Evolutionary conservation across 768 basidiomycete species (phyloP).

Genomic region (Filobasidium wieringae): DNA sequence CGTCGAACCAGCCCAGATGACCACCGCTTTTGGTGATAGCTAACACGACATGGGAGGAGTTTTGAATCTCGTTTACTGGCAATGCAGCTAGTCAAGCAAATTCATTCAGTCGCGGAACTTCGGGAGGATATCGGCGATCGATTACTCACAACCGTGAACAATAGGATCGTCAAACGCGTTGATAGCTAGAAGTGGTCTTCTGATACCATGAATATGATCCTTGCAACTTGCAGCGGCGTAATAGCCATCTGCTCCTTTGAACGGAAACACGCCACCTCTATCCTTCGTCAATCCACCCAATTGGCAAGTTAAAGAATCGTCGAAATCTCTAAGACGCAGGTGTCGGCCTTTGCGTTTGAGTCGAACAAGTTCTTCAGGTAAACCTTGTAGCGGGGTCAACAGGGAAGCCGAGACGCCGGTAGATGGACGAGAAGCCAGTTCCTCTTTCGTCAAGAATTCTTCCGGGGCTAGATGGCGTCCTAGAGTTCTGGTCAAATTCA

Average conservation of each 20-base stretch:
- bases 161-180: constrained; percentile 40
- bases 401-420: background rate
- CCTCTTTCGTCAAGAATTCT: background rate
- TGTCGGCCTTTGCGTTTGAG: constrained; percentile 5
- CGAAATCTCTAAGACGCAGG: constrained; percentile 25
- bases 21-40: constrained; percentile 36
- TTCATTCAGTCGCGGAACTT: background rate
- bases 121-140: background rate
- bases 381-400: background rate
- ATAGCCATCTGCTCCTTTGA: constrained; percentile 32
- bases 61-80: constrained; percentile 24
- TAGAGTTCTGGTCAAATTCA: constrained; percentile 28
- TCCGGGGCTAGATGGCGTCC: constrained; percentile 13
- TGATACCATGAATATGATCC: constrained; percentile 23
- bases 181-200: constrained; percentile 34
- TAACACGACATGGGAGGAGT: constrained; percentile 29
- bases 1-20: constrained; percentile 39
- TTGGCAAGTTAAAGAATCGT: constrained; percentile 26
- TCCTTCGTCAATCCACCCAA: constrained; percentile 28
- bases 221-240: constrained; percentile 36
- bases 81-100: constrained; percentile 17
- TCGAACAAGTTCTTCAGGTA: background rate
- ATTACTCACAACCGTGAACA: constrained; percentile 27
- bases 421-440: background rate
- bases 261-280: constrained; percentile 32